Evolutionary conservation across 495 filamentous ascomycete species (phyloP), one percentile per base, ranked within the genome.

Genomic region (Daldinia bambusicola): DNA sequence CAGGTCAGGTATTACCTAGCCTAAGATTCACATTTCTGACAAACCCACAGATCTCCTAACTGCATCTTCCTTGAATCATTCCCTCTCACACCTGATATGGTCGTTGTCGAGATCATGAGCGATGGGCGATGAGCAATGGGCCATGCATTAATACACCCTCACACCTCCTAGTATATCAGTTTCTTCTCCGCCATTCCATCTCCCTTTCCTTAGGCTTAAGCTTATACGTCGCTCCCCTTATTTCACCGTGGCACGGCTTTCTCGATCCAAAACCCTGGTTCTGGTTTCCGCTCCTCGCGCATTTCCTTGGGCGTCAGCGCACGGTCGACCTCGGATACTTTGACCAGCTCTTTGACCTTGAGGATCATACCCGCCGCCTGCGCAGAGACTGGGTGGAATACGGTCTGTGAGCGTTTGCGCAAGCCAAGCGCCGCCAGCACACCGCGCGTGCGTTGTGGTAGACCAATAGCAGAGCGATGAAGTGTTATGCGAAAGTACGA

Each of bases 401-500:
- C 96, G 64, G 92, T 95, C 67, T 86, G 87, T 86, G 91, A 90
- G 71, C 95, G 91, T 77, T 93, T 92, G 63, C 91, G 92, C 41
- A 99, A 87, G 30, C 96, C 96, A 36, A 99, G 90, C 7, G 96
- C 92, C 73, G 89, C 87, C 55, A 99, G 91, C 57, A 97, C 92
- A 72, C 91, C 93, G 80, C 87, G 87, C 67, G 90, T 91, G 75
- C 91, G 89, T 72, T 88, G 81, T 9, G 96, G 93, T 57, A 99
- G 89, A 74, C 96, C 96, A 82, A 99, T 99, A 67, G 90, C 90
- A 66, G 90, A 94, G 74, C 96, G 94, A 77, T 95, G 84, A 71
- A 98, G 92, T 70, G 94, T 98, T 77, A 99, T 93, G 74, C 93
- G 91, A 87, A 98, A 99, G 86, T 86, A 98, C 65, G 91, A 87